These are phyloP conservation scores for Phialemonium atrogriseum DNA, from an alignment of 2,329 filamentous ascomycete species.

Conservation along the genomic window DNA sequence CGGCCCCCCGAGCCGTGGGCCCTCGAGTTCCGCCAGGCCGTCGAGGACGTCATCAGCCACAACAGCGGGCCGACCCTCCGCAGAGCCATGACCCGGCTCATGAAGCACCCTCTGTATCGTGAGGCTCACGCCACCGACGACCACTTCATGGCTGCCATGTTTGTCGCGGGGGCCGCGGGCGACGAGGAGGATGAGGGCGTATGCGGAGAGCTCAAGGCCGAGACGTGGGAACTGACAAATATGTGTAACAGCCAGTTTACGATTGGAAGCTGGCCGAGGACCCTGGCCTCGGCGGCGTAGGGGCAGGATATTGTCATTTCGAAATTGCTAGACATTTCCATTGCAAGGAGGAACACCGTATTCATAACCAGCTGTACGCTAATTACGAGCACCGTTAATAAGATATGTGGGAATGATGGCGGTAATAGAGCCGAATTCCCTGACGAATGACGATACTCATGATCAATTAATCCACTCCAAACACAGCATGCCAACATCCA, in stretches of 20 bases:
- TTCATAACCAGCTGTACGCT: no score
- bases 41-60: conserved; percentile 9
- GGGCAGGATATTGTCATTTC: conserved; percentile 1
- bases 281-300: no score
- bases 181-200: conserved; percentile 35
- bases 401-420: no score
- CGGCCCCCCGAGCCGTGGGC: conserved; percentile 51
- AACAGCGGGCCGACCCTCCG: conserved; percentile 42
- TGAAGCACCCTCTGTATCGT: conserved; percentile 59
- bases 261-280: conserved; percentile 35
- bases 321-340: no score
- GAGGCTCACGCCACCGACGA: conserved; percentile 64
- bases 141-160: conserved; percentile 59
- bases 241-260: conserved; percentile 57
- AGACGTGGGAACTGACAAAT: conserved; percentile 59
- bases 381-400: no score
- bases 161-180: conserved; percentile 50
- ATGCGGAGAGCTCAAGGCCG: conserved; percentile 38
- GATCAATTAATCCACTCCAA: no score
- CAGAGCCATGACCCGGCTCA: conserved; percentile 48
- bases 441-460: no score
- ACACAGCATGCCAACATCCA: no score
- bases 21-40: conserved; percentile 57
- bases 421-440: no score
- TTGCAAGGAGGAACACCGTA: no score